These are phyloP conservation scores for Beauveria scarabaeidicola DNA, from an alignment of 2,329 filamentous ascomycete species.

Conservation along the genomic window DNA sequence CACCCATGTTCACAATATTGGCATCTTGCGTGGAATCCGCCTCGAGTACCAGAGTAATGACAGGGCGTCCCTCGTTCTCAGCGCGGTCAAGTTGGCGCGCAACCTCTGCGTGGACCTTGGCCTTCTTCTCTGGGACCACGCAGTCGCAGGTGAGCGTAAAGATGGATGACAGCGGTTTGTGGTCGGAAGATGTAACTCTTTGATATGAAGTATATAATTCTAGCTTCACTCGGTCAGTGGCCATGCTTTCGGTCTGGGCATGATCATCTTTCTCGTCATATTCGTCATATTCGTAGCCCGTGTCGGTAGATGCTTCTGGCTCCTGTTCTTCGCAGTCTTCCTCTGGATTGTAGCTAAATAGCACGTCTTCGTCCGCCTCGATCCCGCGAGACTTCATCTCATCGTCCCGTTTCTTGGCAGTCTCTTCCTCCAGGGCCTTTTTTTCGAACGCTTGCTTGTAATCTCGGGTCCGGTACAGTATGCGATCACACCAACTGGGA, in stretches of 20 bases:
- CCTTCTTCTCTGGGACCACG: slow-evolving; percentile 76
- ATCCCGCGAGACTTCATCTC: slow-evolving; percentile 78
- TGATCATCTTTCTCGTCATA: slow-evolving; percentile 41
- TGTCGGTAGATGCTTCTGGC: slow-evolving; percentile 18
- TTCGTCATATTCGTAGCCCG: slow-evolving; percentile 50
- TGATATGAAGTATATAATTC: slow-evolving; percentile 81
- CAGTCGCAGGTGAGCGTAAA: slow-evolving; percentile 83
- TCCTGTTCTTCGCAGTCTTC: slow-evolving; percentile 20
- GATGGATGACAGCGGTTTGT: slow-evolving; percentile 80
- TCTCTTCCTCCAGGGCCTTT: slow-evolving; percentile 54
- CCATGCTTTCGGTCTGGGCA: slow-evolving; percentile 49
- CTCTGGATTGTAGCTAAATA: slow-evolving; percentile 88
- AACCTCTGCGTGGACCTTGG: slow-evolving; percentile 76
- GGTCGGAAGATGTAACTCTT: slow-evolving; percentile 82
- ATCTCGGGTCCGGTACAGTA: slow-evolving; percentile 71
- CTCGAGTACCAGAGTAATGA: slow-evolving; percentile 76
- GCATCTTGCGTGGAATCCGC: slow-evolving; percentile 34
- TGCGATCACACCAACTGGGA: slow-evolving; percentile 95
- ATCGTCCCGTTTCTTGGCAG: slow-evolving; percentile 63
- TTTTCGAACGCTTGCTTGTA: slow-evolving; percentile 60
- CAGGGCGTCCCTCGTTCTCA: slow-evolving; percentile 83
- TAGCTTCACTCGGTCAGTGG: slow-evolving; percentile 43
- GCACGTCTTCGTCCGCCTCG: slow-evolving; percentile 71
- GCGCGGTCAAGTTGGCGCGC: slow-evolving; percentile 80
- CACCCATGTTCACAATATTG: slow-evolving; percentile 66